These are phyloP conservation scores for Carallia pectinifolia DNA, from an alignment of 345 rosid species.

Conservation along the genomic window DNA sequence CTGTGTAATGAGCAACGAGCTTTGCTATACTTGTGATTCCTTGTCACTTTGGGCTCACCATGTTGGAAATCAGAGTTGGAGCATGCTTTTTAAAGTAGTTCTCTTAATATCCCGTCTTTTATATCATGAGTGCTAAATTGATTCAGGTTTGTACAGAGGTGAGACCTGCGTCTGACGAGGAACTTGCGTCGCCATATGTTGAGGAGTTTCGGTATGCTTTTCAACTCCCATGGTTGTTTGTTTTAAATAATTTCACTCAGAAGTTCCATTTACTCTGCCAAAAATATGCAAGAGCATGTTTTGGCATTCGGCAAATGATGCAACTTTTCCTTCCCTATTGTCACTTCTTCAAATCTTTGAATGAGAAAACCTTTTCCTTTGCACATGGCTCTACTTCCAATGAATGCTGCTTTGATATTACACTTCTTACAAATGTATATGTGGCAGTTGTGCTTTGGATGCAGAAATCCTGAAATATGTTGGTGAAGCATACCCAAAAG, in stretches of 20 bases:
- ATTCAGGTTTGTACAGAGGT: slow-evolving; percentile 86
- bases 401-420: too few relatives aligned
- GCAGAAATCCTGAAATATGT: slow-evolving; percentile 80
- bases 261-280: not conserved
- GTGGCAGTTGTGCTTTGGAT: slow-evolving; percentile 72
- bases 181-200: slow-evolving; percentile 74
- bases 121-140: slow-evolving; percentile 47
- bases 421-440: too few relatives aligned
- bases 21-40: not conserved
- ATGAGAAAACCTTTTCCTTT: too few relatives aligned
- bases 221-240: not conserved
- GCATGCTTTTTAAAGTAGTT: not conserved
- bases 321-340: not conserved
- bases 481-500: slow-evolving; percentile 90
- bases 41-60: not conserved
- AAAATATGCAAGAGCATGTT: not conserved
- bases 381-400: too few relatives aligned
- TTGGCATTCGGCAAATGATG: not conserved
- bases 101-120: slow-evolving; percentile 16
- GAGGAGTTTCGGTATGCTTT: slow-evolving; percentile 81
- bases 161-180: slow-evolving; percentile 92
- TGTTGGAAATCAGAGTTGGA: not conserved
- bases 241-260: not conserved
- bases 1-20: not conserved
- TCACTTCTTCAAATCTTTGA: not conserved